Percentiles rank a stretch among this genome's conserved stretches.
These are phyloP conservation scores for Sequoia sempervirens DNA, from an alignment of 75 land plant species.

Conservation along the genomic window DNA sequence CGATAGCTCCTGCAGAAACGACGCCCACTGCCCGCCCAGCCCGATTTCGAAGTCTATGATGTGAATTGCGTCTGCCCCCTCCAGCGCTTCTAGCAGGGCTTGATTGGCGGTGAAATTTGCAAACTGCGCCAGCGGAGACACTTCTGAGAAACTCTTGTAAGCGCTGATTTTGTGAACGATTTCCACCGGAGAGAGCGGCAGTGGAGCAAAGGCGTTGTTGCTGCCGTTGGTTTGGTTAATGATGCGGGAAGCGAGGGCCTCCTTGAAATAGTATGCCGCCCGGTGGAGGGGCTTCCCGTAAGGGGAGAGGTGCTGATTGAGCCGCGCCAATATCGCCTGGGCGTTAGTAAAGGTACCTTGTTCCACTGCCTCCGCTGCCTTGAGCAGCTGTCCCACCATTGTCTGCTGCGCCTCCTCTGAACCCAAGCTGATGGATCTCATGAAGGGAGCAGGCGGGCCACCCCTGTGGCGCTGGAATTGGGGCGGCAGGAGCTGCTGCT, in stretches of 20 bases:
- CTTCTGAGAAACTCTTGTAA: constrained; percentile 52
- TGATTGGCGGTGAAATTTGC: constrained; percentile 80
- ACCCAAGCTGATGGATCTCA: background rate
- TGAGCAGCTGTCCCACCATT: constrained; percentile 46
- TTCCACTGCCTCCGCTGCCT: constrained; percentile 62
- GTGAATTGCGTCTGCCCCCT: constrained; percentile 53
- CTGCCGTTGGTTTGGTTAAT: constrained; percentile 4
- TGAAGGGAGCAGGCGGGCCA: background rate
- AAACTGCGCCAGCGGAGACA: constrained; percentile 79
- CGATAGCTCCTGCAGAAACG: constrained; percentile 68
- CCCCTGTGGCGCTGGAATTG: constrained; percentile 5
- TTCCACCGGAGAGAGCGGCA: constrained; percentile 29
- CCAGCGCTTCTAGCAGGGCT: constrained; percentile 77
- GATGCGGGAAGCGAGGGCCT: constrained; percentile 24
- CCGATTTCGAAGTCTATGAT: constrained; percentile 82
- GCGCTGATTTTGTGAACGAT: constrained; percentile 64
- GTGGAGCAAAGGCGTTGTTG: constrained; percentile 7
- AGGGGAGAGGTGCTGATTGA: constrained; percentile 69
- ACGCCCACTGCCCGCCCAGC: constrained; percentile 85
- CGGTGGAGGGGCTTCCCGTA: constrained; percentile 57
- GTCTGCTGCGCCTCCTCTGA: constrained; percentile 18
- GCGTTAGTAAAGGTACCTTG: constrained; percentile 43
- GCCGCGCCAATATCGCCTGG: constrained; percentile 87
- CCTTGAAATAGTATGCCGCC: constrained; percentile 52
- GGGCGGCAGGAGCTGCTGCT: constrained; percentile 6